Percentiles rank a stretch among this genome's conserved stretches.
Conservation (phyloP, 192 early-diverging fungal genomes). For the Entomortierella beljakovae region DNA sequence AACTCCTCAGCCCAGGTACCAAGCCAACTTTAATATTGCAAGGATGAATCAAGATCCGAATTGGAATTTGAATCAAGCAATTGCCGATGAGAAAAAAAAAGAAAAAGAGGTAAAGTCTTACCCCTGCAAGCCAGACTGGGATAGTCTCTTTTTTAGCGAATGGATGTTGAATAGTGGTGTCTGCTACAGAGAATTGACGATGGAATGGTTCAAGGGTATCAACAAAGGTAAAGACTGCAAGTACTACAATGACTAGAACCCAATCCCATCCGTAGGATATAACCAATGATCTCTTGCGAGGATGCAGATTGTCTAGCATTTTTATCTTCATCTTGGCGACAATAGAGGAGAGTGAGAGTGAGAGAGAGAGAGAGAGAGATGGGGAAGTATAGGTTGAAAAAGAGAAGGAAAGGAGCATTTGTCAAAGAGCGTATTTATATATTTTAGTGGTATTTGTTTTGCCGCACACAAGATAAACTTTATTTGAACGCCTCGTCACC, state of each 20-base stretch:
- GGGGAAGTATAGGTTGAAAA: background rate
- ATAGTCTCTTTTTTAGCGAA: conserved; percentile 61
- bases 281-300: conserved; percentile 26
- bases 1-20: too few species aligned
- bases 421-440: background rate
- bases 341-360: background rate
- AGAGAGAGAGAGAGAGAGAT: conserved; percentile 9
- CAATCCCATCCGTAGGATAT: conserved; percentile 54
- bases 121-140: conserved; percentile 59
- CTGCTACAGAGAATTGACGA: conserved; percentile 78
- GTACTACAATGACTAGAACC: conserved; percentile 67
- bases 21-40: too few species aligned
- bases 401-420: background rate
- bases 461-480: background rate
- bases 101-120: background rate
- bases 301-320: background rate
- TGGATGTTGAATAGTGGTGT: conserved; percentile 77
- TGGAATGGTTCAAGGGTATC: conserved; percentile 75
- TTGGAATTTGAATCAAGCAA: background rate
- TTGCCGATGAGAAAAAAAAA: background rate
- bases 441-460: background rate
- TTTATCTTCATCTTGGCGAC: background rate
- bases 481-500: background rate
- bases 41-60: too few species aligned
- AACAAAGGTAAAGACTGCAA: conserved; percentile 66